Percentiles rank a stretch among this genome's conserved stretches.
Conservation (phyloP, 306 rosid genomes). For the Quillaja saponaria region DNA sequence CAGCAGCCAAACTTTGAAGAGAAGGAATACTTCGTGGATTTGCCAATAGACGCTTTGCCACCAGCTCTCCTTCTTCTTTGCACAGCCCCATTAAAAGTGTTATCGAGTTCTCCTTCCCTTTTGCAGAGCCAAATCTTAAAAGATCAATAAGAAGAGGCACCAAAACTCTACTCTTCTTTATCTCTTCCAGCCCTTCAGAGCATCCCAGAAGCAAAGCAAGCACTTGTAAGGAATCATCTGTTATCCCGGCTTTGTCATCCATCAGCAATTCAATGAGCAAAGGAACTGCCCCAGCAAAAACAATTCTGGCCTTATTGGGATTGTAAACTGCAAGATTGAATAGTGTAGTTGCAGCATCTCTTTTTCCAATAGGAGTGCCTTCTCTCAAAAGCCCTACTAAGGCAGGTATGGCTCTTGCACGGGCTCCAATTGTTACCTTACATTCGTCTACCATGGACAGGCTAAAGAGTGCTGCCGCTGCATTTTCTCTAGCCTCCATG, state of each 20-base stretch:
- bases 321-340: conserved; percentile 70
- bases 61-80: conserved; percentile 80
- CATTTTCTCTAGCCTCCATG: conserved; percentile 90
- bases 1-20: conserved; percentile 70
- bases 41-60: conserved; percentile 64
- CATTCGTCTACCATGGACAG: conserved; percentile 74
- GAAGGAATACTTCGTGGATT: conserved; percentile 84
- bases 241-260: conserved; percentile 82
- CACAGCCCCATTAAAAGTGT: conserved; percentile 77
- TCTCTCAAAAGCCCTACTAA: conserved; percentile 76
- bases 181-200: conserved; percentile 67
- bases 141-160: conserved; percentile 80
- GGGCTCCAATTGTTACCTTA: conserved; percentile 65
- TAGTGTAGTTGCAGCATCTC: conserved; percentile 80
- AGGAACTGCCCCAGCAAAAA: conserved; percentile 58
- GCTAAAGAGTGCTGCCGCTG: conserved; percentile 82
- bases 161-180: conserved; percentile 60
- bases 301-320: conserved; percentile 64
- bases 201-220: conserved; percentile 70
- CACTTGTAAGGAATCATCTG: conserved; percentile 73
- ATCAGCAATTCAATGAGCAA: conserved; percentile 64
- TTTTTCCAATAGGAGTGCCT: conserved; percentile 74
- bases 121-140: conserved; percentile 83
- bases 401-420: conserved; percentile 66
- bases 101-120: conserved; percentile 82